A percentile compares a stretch with the other conserved stretches of the same genome.
Evolutionary conservation across 2,329 filamentous ascomycete genomes (phyloP).

Genomic region (Claviceps sp.): DNA sequence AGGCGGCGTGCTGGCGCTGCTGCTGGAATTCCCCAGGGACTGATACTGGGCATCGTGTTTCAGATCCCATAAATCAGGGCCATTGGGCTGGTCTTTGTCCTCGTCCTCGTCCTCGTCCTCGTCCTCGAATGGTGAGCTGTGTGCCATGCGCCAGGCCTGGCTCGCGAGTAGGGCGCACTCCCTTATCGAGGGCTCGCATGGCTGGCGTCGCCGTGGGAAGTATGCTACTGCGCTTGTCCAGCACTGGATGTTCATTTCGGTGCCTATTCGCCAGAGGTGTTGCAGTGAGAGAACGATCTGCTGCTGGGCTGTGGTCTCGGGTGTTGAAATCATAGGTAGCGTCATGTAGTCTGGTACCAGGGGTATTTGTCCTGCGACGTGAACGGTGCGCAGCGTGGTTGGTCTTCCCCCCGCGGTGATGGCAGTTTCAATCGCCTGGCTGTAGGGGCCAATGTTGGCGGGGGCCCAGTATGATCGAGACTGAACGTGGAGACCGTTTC

Average conservation of each 20-base stretch:
- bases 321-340: constrained; percentile 25
- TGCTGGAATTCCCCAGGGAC: constrained; percentile 21
- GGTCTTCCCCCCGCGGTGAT: constrained; percentile 9
- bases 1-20: constrained; percentile 11
- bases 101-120: constrained; percentile 29
- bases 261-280: constrained; percentile 75
- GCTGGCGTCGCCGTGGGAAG: constrained; percentile 33
- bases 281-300: constrained; percentile 67
- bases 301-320: constrained; percentile 29
- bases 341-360: constrained; percentile 70
- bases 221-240: constrained; percentile 70
- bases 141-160: constrained; percentile 33
- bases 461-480: constrained; percentile 94
- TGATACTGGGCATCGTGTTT: constrained; percentile 42
- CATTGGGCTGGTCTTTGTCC: constrained; percentile 26
- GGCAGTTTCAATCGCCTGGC: constrained; percentile 59
- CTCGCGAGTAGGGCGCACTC: constrained; percentile 29
- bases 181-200: constrained; percentile 14
- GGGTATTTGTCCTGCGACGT: constrained; percentile 83
- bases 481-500: constrained; percentile 73
- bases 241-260: constrained; percentile 55
- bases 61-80: constrained; percentile 56
- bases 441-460: constrained; percentile 94
- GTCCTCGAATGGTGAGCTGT: constrained; percentile 23
- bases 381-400: constrained; percentile 30